A percentile compares a stretch with the other conserved stretches of the same genome.
These are phyloP conservation scores for Trichosporon coremiiforme DNA, from an alignment of 1,284 basidiomycete genomes.

Conservation along the genomic window DNA sequence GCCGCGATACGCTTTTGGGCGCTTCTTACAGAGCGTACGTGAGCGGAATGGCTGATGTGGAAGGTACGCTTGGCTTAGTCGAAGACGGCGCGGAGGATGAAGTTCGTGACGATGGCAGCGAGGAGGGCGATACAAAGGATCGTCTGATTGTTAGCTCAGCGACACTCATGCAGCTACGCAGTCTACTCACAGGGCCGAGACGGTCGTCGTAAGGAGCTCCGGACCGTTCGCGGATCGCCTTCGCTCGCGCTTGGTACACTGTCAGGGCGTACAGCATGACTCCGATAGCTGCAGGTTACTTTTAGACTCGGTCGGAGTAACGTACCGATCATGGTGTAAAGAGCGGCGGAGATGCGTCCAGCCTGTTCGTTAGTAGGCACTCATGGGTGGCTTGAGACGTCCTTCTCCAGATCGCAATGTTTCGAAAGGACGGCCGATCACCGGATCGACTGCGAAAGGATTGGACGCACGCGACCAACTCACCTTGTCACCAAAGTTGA, in stretches of 20 bases:
- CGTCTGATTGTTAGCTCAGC: conserved; percentile 62
- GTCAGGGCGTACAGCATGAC: conserved; percentile 96
- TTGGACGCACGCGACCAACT: conserved; percentile 33
- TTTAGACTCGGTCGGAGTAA: conserved; percentile 14
- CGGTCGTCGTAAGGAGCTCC: conserved; percentile 97
- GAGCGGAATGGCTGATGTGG: conserved; percentile 1
- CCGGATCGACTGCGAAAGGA: neutral
- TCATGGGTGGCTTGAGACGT: neutral
- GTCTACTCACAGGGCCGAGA: conserved; percentile 70
- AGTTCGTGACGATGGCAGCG: conserved; percentile 84
- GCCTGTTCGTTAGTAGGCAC: conserved; percentile 40
- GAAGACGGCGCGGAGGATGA: conserved; percentile 64
- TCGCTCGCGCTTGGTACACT: conserved; percentile 94
- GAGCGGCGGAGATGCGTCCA: conserved; percentile 56
- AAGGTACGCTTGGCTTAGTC: conserved; percentile 27
- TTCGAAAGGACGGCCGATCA: neutral
- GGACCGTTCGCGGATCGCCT: conserved; percentile 86
- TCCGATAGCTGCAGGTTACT: conserved; percentile 70
- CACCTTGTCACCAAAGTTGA: conserved; percentile 95
- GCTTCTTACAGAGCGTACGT: neutral
- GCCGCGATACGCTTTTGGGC: neutral
- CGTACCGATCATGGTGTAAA: conserved; percentile 57
- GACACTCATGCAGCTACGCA: neutral
- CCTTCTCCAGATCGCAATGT: neutral
- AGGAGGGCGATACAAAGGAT: conserved; percentile 81